phyloP scores from a whole-genome alignment of 495 filamentous ascomycete genomes.

The Schizothecium vesticola region DNA sequence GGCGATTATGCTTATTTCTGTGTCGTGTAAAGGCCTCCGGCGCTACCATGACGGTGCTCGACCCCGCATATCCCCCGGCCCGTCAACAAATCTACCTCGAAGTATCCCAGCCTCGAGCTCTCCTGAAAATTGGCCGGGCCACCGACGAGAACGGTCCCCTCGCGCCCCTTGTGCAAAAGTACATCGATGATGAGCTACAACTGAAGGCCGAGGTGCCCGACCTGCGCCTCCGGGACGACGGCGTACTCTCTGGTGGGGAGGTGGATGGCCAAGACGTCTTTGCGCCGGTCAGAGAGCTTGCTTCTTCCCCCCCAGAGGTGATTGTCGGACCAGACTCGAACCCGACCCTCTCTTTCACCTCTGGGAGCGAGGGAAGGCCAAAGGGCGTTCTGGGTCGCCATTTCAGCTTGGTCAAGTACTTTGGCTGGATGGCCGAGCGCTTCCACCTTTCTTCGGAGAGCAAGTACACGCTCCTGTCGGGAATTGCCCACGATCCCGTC shows the following conservation, averaged over 20 bases:
- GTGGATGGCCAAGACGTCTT: slow-evolving; percentile 64
- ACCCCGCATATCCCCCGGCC: slow-evolving; percentile 82
- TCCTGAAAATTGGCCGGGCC: slow-evolving; percentile 77
- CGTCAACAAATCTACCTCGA: slow-evolving; percentile 89
- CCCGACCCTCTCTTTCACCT: slow-evolving; percentile 81
- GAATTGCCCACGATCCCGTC: slow-evolving; percentile 86
- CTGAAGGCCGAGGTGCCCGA: slow-evolving; percentile 74
- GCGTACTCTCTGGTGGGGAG: slow-evolving; percentile 64
- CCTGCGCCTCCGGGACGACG: slow-evolving; percentile 67
- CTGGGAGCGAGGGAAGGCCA: slow-evolving; percentile 72
- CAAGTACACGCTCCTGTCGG: slow-evolving; percentile 78
- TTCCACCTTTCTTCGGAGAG: slow-evolving; percentile 71
- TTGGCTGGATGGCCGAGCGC: slow-evolving; percentile 83
- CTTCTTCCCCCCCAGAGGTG: slow-evolving; percentile 58
- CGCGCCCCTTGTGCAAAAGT: slow-evolving; percentile 62
- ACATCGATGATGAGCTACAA: slow-evolving; percentile 66
- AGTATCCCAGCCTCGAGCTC: slow-evolving; percentile 72
- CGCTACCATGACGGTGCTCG: slow-evolving; percentile 75
- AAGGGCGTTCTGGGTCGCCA: slow-evolving; percentile 81
- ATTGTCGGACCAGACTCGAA: slow-evolving; percentile 86
- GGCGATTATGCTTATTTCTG: slow-evolving; percentile 5
- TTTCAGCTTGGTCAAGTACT: slow-evolving; percentile 82
- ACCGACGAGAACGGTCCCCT: slow-evolving; percentile 68
- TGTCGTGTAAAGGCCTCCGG: slow-evolving; percentile 46
- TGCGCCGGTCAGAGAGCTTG: slow-evolving; percentile 45